Conservation (phyloP, 1,284 basidiomycete genomes). For the Ustilago esculenta region DNA sequence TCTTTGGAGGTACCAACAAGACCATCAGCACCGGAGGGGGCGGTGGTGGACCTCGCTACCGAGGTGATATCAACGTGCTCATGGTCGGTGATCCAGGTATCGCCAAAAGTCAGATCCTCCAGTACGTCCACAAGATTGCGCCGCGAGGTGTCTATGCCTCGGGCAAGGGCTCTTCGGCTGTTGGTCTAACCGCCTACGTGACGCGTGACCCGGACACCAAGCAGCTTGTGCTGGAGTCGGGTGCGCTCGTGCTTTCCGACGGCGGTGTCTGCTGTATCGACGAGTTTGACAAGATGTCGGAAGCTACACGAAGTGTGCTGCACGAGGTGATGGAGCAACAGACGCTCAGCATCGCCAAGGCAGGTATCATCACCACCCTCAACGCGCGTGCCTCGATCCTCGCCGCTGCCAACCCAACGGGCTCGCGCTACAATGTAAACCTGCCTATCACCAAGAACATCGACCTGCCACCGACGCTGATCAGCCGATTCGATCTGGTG, state of each 20-base stretch:
- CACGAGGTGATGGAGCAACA: constrained; percentile 99
- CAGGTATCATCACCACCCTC: constrained; percentile 97
- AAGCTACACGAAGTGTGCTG: constrained; percentile 91
- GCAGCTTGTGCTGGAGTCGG: constrained; percentile 95
- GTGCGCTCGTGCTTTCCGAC: constrained; percentile 93
- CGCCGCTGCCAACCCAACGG: constrained; percentile 95
- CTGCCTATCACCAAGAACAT: constrained; percentile 76
- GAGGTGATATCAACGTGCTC: constrained; percentile 96
- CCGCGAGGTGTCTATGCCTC: constrained; percentile 86
- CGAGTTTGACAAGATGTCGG: constrained; percentile 99
- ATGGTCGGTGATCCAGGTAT: constrained; percentile 98
- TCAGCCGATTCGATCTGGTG: constrained; percentile 96
- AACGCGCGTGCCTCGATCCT: constrained; percentile 97
- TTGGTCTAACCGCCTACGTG: constrained; percentile 97
- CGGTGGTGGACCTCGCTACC: constrained; percentile 90
- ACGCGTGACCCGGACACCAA: constrained; percentile 97
- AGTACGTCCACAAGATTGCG: constrained; percentile 98
- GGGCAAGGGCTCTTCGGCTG: constrained; percentile 96
- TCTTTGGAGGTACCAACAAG: constrained; percentile 98
- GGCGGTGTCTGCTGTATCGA: constrained; percentile 99
- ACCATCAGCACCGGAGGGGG: constrained; percentile 90
- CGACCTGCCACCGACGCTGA: constrained; percentile 92
- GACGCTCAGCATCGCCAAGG: constrained; percentile 99
- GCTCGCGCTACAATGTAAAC: constrained; percentile 91
- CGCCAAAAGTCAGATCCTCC: constrained; percentile 88